Conservation (phyloP, 2,329 filamentous ascomycete genomes). For the Fusarium torreyae region DNA sequence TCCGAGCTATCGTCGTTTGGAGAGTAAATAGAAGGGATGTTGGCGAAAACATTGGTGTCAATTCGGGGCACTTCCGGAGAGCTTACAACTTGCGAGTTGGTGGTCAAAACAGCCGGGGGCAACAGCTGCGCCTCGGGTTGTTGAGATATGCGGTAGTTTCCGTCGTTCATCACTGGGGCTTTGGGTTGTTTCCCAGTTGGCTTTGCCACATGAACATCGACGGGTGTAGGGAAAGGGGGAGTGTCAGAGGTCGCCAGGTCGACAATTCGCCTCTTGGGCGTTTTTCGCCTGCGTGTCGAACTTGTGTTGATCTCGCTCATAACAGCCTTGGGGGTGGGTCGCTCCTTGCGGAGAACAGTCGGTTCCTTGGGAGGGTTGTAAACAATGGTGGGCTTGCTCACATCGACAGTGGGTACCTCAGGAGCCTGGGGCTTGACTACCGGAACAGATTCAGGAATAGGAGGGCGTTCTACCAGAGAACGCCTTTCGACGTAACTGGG, state of each 20-base stretch:
- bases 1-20: constrained; percentile 40
- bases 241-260: constrained; percentile 72
- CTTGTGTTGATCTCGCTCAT: constrained; percentile 72
- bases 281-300: constrained; percentile 72
- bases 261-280: constrained; percentile 75
- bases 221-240: constrained; percentile 49
- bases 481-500: constrained; percentile 90
- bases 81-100: constrained; percentile 48
- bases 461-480: constrained; percentile 84
- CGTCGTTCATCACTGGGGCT: constrained; percentile 45
- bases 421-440: constrained; percentile 79
- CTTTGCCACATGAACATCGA: constrained; percentile 47
- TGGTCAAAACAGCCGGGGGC: constrained; percentile 51
- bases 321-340: constrained; percentile 66
- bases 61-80: constrained; percentile 48
- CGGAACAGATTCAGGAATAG: constrained; percentile 81
- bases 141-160: constrained; percentile 64
- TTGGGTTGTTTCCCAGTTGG: constrained; percentile 39
- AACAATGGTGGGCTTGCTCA: constrained; percentile 77
- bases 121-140: constrained; percentile 57
- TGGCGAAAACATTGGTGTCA: constrained; percentile 44
- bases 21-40: constrained; percentile 38
- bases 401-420: constrained; percentile 74
- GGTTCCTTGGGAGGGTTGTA: constrained; percentile 67
- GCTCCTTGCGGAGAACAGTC: constrained; percentile 72